Percentiles rank a stretch among this genome's conserved stretches.
Evolutionary conservation across 2,329 filamentous ascomycete species (phyloP).

Genomic region (Parastagonospora nodorum): DNA sequence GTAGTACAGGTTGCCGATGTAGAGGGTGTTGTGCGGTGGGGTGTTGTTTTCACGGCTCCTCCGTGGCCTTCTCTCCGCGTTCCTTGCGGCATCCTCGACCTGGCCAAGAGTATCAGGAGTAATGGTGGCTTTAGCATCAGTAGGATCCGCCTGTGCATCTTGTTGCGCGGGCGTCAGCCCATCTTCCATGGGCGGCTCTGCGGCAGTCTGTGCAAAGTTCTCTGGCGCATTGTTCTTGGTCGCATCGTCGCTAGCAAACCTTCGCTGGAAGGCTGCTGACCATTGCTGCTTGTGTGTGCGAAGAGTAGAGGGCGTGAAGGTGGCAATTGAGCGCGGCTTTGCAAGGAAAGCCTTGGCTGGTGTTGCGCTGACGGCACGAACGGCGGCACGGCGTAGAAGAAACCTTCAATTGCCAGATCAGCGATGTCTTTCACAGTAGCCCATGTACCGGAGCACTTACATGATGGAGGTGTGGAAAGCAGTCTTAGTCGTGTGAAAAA

Average conservation of each 20-base stretch:
- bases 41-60: neutral
- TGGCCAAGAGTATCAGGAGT: constrained; percentile 30
- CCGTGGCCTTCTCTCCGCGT: neutral
- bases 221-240: constrained; percentile 44
- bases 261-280: constrained; percentile 50
- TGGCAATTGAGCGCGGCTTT: constrained; percentile 46
- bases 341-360: constrained; percentile 51
- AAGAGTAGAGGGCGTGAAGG: constrained; percentile 36
- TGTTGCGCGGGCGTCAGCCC: constrained; percentile 34
- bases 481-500: neutral
- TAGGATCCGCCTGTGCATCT: constrained; percentile 27
- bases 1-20: constrained; percentile 72
- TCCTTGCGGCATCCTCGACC: constrained; percentile 3
- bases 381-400: constrained; percentile 62
- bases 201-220: constrained; percentile 43
- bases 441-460: constrained; percentile 9
- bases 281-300: constrained; percentile 47
- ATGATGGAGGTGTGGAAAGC: constrained; percentile 11
- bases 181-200: constrained; percentile 43
- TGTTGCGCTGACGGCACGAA: constrained; percentile 58
- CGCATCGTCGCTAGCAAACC: constrained; percentile 57
- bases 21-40: constrained; percentile 54
- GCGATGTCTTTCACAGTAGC: neutral
- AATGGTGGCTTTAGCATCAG: constrained; percentile 34
- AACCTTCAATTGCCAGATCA: constrained; percentile 52